phyloP scores from a whole-genome alignment of 257 asterid genomes.

The Craterostigma plantagineum region DNA sequence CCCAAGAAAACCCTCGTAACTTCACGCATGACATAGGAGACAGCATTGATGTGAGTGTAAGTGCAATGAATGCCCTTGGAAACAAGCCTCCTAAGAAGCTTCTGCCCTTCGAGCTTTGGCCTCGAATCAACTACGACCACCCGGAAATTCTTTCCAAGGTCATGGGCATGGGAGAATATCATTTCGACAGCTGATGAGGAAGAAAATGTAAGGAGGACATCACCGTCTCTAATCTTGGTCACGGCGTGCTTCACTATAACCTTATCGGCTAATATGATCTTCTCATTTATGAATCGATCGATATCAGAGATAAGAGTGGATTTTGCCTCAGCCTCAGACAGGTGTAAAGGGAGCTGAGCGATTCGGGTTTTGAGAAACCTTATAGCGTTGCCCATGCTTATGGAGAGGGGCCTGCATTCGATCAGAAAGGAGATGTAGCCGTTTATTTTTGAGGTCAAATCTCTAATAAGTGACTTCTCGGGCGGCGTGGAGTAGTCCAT shows the following conservation, averaged over 20 bases:
- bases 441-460: conserved; percentile 57
- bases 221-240: too few species aligned
- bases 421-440: conserved; percentile 53
- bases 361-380: conserved; percentile 67
- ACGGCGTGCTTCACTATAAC: conserved; percentile 67
- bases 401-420: conserved; percentile 82
- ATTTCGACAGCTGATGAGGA: too few species aligned
- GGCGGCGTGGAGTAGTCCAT: conserved; percentile 70
- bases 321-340: conserved; percentile 78
- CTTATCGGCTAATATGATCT: conserved; percentile 68
- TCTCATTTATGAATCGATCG: conserved; percentile 48
- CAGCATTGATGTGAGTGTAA: too few species aligned
- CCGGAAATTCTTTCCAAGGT: too few species aligned
- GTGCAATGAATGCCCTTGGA: too few species aligned
- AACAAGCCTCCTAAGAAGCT: too few species aligned
- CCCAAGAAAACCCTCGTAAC: too few species aligned
- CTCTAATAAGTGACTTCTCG: conserved; percentile 56
- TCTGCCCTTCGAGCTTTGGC: too few species aligned
- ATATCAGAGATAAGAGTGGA: conserved; percentile 41
- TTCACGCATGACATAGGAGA: too few species aligned
- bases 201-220: too few species aligned
- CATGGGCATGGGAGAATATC: too few species aligned
- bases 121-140: too few species aligned
- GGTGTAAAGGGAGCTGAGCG: conserved; percentile 36
- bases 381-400: conserved; percentile 85